phyloP scores from a whole-genome alignment of 352 stramenopile species.

The Thalassiosira ordinaria region DNA sequence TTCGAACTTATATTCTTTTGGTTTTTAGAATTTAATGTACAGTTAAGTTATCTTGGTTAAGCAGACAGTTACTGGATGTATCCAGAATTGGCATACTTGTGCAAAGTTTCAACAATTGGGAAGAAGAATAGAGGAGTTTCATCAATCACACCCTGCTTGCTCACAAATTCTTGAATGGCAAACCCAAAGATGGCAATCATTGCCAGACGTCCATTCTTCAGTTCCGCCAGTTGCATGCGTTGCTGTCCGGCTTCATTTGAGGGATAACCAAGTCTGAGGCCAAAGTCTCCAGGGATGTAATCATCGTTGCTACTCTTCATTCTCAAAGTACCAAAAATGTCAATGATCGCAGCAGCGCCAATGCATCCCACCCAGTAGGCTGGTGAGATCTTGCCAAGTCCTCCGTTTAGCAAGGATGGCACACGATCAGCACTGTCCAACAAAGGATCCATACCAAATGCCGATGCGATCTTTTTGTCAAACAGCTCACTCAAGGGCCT shows the following conservation, averaged over 20 bases:
- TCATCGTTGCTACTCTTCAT: conserved; percentile 52
- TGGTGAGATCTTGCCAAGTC: conserved; percentile 79
- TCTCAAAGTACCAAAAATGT: conserved; percentile 69
- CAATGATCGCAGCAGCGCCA: conserved; percentile 68
- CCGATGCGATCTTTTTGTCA: conserved; percentile 76
- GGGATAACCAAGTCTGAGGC: conserved; percentile 81
- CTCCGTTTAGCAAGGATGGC: conserved; percentile 85
- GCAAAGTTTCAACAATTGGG: conserved; percentile 64
- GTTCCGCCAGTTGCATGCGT: conserved; percentile 79
- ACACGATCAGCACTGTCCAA: conserved; percentile 73
- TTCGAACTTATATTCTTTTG: neutral
- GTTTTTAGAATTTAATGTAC: neutral
- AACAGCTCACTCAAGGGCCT: conserved; percentile 82
- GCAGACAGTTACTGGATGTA: conserved; percentile 64
- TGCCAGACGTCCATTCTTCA: conserved; percentile 86
- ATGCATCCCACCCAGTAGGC: conserved; percentile 80
- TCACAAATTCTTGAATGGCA: conserved; percentile 83
- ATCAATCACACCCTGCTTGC: conserved; percentile 79
- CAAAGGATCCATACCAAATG: conserved; percentile 59
- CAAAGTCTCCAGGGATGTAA: conserved; percentile 79
- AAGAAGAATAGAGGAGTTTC: conserved; percentile 87
- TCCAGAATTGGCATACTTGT: conserved; percentile 70
- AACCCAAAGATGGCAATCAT: conserved; percentile 87
- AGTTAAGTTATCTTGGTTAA: conserved; percentile 1
- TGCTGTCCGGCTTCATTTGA: conserved; percentile 61